phyloP scores from a whole-genome alignment of 2,329 filamentous ascomycete species.

The Aspergillus sp. region DNA sequence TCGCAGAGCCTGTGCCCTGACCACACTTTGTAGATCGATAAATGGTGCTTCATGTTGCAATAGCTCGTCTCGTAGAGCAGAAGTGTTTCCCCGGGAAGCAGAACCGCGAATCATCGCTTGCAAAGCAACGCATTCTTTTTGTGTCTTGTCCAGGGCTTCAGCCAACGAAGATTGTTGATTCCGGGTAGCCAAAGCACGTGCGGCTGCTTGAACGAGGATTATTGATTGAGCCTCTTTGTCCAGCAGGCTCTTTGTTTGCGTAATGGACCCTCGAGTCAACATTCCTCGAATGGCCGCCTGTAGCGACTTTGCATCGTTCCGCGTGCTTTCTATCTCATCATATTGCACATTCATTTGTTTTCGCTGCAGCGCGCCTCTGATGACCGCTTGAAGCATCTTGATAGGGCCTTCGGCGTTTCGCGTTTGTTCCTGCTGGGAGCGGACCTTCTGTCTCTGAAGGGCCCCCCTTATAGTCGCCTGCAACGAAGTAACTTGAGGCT shows the following conservation, averaged over 20 bases:
- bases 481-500: slow-evolving; percentile 55
- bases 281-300: slow-evolving; percentile 61
- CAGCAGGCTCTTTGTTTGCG: slow-evolving; percentile 20
- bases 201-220: slow-evolving; percentile 30
- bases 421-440: slow-evolving; percentile 16
- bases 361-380: slow-evolving; percentile 63
- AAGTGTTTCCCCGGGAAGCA: slow-evolving; percentile 21
- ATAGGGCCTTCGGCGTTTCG: slow-evolving; percentile 43
- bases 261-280: slow-evolving; percentile 29
- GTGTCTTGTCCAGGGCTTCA: slow-evolving; percentile 36
- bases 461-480: slow-evolving; percentile 59
- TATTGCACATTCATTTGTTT: slow-evolving; percentile 29
- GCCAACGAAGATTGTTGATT: slow-evolving; percentile 35
- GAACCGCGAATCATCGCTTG: slow-evolving; percentile 44
- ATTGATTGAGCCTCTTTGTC: slow-evolving; percentile 23
- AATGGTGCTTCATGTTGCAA: slow-evolving; percentile 21
- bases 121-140: slow-evolving; percentile 37
- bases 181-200: slow-evolving; percentile 33
- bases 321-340: slow-evolving; percentile 43
- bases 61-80: slow-evolving; percentile 25
- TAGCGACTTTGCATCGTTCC: slow-evolving; percentile 46
- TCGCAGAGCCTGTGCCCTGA: slow-evolving; percentile 28
- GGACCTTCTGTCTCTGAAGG: slow-evolving; percentile 14
- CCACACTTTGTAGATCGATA: slow-evolving; percentile 27
- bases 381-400: slow-evolving; percentile 59